Evolutionary conservation across 2,329 filamentous ascomycete genomes (phyloP).

Genomic region (Ophiostoma sp.): DNA sequence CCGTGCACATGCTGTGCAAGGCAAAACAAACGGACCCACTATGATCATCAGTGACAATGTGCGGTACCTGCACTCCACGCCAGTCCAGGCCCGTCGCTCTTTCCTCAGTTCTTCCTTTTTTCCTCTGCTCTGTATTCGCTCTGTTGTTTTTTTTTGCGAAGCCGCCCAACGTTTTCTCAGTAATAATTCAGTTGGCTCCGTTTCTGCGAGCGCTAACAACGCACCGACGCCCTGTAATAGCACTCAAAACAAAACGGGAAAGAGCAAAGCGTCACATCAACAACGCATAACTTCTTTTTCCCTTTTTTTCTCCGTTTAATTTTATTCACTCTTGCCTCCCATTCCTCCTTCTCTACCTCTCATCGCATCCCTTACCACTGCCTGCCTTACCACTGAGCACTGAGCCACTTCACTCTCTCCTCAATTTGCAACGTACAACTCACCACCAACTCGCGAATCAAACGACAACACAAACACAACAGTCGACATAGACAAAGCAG

Average conservation of each 20-base stretch:
- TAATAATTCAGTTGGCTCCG: neutral
- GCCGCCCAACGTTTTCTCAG: slow-evolving; percentile 1
- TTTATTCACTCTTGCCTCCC: slow-evolving; percentile 16
- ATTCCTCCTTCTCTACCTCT: neutral
- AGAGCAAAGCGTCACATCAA: slow-evolving; percentile 25
- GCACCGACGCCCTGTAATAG: neutral
- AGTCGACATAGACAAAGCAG: neutral
- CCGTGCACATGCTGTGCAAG: neutral
- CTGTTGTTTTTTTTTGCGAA: neutral
- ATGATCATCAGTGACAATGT: neutral
- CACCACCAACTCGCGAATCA: neutral
- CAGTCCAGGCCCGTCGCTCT: neutral
- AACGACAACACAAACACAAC: neutral
- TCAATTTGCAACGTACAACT: neutral
- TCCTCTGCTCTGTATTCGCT: neutral
- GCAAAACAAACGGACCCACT: slow-evolving; percentile 10
- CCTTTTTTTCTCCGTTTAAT: slow-evolving; percentile 10
- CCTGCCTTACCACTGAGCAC: neutral
- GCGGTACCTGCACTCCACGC: slow-evolving; percentile 7
- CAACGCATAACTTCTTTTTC: slow-evolving; percentile 21
- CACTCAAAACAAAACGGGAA: neutral
- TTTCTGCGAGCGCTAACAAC: slow-evolving; percentile 4
- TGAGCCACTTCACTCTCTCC: neutral
- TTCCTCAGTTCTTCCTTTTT: neutral
- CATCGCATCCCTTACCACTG: too few relatives aligned